Percentiles rank a stretch among this genome's conserved stretches.
phyloP scores from a whole-genome alignment of 768 basidiomycete species.

The Tricholoma sp. region DNA sequence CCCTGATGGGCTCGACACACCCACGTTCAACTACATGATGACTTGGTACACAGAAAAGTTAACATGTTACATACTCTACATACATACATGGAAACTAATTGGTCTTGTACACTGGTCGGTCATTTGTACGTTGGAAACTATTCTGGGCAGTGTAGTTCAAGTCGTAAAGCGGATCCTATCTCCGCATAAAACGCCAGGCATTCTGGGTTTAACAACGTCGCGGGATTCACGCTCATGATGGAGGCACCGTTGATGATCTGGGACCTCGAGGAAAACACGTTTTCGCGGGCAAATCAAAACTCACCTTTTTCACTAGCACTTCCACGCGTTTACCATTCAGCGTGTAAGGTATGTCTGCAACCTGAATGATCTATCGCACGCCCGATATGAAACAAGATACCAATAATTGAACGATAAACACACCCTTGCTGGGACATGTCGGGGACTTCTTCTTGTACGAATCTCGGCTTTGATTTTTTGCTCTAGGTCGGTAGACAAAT shows the following conservation, averaged over 20 bases:
- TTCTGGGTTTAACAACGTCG: slow-evolving; percentile 70
- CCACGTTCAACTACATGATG: too few species aligned
- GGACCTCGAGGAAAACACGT: slow-evolving; percentile 4
- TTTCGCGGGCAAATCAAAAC: slow-evolving; percentile 8
- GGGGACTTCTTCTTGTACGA: slow-evolving; percentile 56
- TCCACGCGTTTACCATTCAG: slow-evolving; percentile 80
- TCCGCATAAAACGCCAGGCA: slow-evolving; percentile 58
- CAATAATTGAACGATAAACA: slow-evolving; percentile 20
- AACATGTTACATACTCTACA: too few species aligned
- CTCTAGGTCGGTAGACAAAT: slow-evolving; percentile 46
- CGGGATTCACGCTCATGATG: slow-evolving; percentile 60
- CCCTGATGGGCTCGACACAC: background rate
- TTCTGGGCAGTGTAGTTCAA: slow-evolving; percentile 29
- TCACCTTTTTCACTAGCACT: slow-evolving; percentile 70
- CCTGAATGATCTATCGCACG: slow-evolving; percentile 55
- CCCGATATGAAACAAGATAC: slow-evolving; percentile 7
- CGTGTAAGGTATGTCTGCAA: slow-evolving; percentile 70
- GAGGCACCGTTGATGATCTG: slow-evolving; percentile 78
- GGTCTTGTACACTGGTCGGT: background rate
- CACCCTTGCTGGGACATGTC: slow-evolving; percentile 75
- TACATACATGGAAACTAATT: too few species aligned
- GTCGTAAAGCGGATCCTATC: slow-evolving; percentile 46
- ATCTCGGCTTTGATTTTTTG: slow-evolving; percentile 57
- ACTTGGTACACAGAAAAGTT: too few species aligned
- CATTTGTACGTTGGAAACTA: slow-evolving; percentile 1